Base-by-base conservation (phyloP, 2,329 filamentous ascomycete species). In the Pyrenophora graminea region DNA sequence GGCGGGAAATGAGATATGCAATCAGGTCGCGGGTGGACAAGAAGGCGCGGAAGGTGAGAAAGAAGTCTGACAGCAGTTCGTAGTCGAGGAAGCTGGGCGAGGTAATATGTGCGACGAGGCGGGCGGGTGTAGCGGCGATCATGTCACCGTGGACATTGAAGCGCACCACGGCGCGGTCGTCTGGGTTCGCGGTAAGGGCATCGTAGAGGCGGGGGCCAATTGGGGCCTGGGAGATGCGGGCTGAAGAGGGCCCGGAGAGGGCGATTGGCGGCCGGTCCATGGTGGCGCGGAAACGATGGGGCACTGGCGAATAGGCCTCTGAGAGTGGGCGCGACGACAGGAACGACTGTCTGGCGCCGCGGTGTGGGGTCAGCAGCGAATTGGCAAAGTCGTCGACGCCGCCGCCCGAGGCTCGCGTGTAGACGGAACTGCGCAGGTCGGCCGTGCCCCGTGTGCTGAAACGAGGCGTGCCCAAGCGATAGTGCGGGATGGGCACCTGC, bases 61-160 rank as follows among this genome's bases (percentile, higher is more conserved):
- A 99, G 75, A 99, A 99, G 72, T 99, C 94, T 1, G 94, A 97
- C 4, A 99, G 84, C 4, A 99, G 82, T 66, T 97, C 93, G 71
- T 99, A 99, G 72, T 99, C 93, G 67, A 99, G 85, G 69, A 97
- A 97, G 42, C 86, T 91, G 13, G 94, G 91, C 0, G 94, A 97
- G 0, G 94, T 97, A 57, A 99, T 97, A 74, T 99, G 92, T 10
- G 93, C 92, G 42, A 99, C 90, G 32, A 99, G 85, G 10, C 94
- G 87, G 3, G 92, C 87, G 1, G 93, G 91, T 0, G 91, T 97
- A 12, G 94, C 94, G 30, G 94, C 94, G 25, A 87, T 87, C 17
- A 99, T 92, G 36, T 90, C 83, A 41, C 86, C 85, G 9, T 84
- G 85, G 3, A 85, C 73, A 15, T 90, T 86, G 71, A 95, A 96